Base-by-base conservation (phyloP, 441 rosid genomes). In the Rhodomyrtus psidioides region DNA sequence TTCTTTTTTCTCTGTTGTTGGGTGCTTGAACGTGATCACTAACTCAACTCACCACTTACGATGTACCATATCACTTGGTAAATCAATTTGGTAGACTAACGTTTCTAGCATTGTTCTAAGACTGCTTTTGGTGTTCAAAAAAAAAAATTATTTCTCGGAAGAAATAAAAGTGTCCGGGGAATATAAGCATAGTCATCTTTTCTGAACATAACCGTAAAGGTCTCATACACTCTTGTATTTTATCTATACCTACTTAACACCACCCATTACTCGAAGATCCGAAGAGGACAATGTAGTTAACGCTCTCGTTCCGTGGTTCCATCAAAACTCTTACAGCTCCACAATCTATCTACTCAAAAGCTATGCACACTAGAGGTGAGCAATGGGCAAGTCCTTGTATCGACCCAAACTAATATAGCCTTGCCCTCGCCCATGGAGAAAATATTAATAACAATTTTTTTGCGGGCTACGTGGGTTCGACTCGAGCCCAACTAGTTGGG, bases 301-400 rank as follows among this genome's bases (percentile, higher is more conserved):
- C 4, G 0, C 7, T 9, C 44, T 17, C 0, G 5, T 34, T 17
- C 2, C 4, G 1, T 17, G 24, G 34, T 39, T 19, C 46, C 14
- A 65, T 65, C 0, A 1, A 1, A 3, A 34, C 14, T 17, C 14
- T 19, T 9, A 17, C 14, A 19, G 24, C 7, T 65, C 76, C 44
- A 19, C 4, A 17, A 62, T 30, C 44, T 17, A 62, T 65, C 14
- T 3, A 9, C 76, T 65, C 26, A 30, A 65, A 65, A 34, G 46
- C 46, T 65, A 34, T 17, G 76, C 4, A 2, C 24, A 4, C 57
- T 54, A 16, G 21, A 53, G 16, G 19, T 53, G 21, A 16, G 5
- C 55, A 53, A 46, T 46, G 17, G 55, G 21, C 7, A 15, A 6
- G 55, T 53, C 55, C 6, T 28, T 15, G 76, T 65, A 9, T 34